Conservation (phyloP, 345 rosid genomes). For the Rhizophora apiculata region DNA sequence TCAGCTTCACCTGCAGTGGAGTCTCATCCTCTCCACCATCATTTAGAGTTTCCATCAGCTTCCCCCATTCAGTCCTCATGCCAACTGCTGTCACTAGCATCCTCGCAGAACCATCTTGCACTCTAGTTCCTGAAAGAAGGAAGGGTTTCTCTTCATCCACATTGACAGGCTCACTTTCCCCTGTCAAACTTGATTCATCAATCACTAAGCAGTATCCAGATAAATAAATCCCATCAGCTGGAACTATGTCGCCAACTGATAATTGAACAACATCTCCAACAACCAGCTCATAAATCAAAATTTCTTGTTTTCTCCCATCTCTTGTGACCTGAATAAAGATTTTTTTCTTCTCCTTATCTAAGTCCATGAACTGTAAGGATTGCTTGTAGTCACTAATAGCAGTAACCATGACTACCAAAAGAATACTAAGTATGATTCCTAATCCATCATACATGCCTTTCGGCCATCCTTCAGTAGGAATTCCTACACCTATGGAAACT, state of each 20-base stretch:
- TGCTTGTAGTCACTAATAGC: conserved; percentile 91
- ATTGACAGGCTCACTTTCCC: conserved; percentile 79
- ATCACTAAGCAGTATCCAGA: conserved; percentile 73
- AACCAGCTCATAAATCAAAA: conserved; percentile 77
- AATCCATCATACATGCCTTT: conserved; percentile 83
- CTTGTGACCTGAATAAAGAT: conserved; percentile 70
- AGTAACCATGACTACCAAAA: conserved; percentile 80
- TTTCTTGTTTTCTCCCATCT: conserved; percentile 61
- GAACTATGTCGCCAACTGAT: conserved; percentile 72
- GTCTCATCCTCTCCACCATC: conserved; percentile 43
- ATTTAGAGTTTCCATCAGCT: conserved; percentile 82
- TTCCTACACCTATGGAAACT: conserved; percentile 79
- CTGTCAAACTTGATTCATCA: conserved; percentile 79
- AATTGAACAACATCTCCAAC: conserved; percentile 88
- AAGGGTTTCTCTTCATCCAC: conserved; percentile 55
- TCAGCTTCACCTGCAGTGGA: conserved; percentile 92
- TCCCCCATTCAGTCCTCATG: conserved; percentile 97
- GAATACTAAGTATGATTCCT: conserved; percentile 76
- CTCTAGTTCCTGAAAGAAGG: conserved; percentile 83
- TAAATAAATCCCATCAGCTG: conserved; percentile 81
- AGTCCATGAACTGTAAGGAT: conserved; percentile 82
- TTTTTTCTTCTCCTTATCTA: conserved; percentile 88
- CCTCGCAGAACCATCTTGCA: conserved; percentile 43
- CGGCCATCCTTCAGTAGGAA: conserved; percentile 91
- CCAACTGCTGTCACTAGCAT: conserved; percentile 91